Evolutionary conservation across 2,329 filamentous ascomycete species (phyloP).

Genomic region (Pseudofabraea citricarpa): DNA sequence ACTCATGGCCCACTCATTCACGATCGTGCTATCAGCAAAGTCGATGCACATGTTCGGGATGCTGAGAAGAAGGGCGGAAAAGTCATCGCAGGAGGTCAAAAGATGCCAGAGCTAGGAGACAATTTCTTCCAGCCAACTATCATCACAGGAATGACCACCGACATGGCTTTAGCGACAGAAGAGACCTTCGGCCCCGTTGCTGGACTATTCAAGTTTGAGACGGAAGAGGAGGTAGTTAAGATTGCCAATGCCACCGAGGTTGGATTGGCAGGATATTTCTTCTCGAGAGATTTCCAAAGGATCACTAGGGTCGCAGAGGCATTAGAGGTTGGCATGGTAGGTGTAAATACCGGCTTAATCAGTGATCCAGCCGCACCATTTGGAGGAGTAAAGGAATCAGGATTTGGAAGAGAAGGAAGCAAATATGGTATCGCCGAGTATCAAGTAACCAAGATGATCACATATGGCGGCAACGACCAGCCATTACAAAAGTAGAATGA

Average conservation of each 20-base stretch:
- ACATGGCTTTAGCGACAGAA: conserved; percentile 81
- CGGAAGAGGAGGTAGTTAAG: conserved; percentile 81
- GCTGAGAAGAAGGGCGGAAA: conserved; percentile 73
- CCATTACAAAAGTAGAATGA: conserved; percentile 46
- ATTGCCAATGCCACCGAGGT: conserved; percentile 80
- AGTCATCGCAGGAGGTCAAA: conserved; percentile 70
- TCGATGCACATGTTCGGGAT: conserved; percentile 74
- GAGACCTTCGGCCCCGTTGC: conserved; percentile 97
- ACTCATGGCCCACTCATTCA: conserved; percentile 86
- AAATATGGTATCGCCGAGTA: conserved; percentile 50
- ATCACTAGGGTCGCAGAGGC: conserved; percentile 60
- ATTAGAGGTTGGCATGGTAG: conserved; percentile 83
- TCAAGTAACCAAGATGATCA: conserved; percentile 43
- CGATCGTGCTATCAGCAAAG: conserved; percentile 74
- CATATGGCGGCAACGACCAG: conserved; percentile 55
- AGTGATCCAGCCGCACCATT: conserved; percentile 51
- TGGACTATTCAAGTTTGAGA: conserved; percentile 82
- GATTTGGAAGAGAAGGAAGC: conserved; percentile 50
- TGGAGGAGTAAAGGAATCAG: conserved; percentile 51
- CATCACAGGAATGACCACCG: conserved; percentile 75
- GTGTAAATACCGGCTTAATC: conserved; percentile 69
- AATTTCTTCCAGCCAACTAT: conserved; percentile 93
- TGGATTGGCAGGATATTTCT: conserved; percentile 93
- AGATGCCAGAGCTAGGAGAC: conserved; percentile 65
- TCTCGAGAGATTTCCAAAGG: conserved; percentile 59